Evolutionary conservation across 2,329 filamentous ascomycete genomes (phyloP).

Genomic region (Pestalotiopsis sp.): DNA sequence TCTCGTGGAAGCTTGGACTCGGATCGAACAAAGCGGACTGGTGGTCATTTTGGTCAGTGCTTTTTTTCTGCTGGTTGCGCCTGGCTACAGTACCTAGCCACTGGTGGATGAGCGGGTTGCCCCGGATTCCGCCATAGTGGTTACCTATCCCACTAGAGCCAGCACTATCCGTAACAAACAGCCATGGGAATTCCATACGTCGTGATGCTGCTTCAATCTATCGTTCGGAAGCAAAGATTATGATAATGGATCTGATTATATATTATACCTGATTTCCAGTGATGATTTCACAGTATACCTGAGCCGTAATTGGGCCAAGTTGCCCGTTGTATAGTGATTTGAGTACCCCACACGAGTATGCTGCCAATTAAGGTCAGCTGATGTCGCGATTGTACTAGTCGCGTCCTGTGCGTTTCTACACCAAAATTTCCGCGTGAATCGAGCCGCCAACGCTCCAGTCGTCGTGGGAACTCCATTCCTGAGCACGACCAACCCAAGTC

Average conservation of each 20-base stretch:
- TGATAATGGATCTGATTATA: not conserved
- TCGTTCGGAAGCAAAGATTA: not conserved
- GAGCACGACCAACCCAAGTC: not conserved
- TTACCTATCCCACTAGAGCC: not conserved
- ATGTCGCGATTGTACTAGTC: constrained; percentile 2
- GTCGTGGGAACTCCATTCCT: not conserved
- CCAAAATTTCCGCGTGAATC: constrained; percentile 7
- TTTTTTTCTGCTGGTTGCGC: not conserved
- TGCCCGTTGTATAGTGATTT: too few species aligned
- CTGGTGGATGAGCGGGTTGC: not conserved
- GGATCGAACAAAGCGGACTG: not conserved
- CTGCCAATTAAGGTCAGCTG: constrained; percentile 11
- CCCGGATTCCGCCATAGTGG: not conserved
- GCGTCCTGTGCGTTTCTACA: constrained; percentile 3
- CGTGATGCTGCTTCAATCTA: not conserved
- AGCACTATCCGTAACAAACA: not conserved
- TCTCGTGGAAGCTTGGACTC: not conserved
- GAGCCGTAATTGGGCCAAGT: too few species aligned
- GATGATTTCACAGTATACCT: too few species aligned
- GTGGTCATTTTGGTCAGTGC: not conserved
- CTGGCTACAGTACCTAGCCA: not conserved
- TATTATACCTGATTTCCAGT: too few species aligned
- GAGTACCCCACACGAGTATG: not conserved
- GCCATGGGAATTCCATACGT: not conserved
- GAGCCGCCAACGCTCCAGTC: not conserved